Evolutionary conservation across 177 flowering plant species (phyloP), one percentile per base, ranked within the genome.

Genomic region (Vitis hybrid): DNA sequence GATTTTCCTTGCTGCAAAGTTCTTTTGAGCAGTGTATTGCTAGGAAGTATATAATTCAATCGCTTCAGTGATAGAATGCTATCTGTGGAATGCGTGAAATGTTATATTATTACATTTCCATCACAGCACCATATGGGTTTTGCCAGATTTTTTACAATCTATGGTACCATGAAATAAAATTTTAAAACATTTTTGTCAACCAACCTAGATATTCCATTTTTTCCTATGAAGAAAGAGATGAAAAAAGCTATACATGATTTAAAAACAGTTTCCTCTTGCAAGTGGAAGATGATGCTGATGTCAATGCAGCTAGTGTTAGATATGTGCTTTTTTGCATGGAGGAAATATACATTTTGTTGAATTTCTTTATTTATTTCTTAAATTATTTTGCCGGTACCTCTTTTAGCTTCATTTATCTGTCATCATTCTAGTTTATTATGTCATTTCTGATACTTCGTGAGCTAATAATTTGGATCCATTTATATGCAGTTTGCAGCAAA

Each of bases 401-500:
- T 64, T 26, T 48, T 64, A 48, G 26, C 26, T 64, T 64, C 26
- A 10, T 64, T n/a, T 49, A 14, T 22, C 19, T 16, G 1, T 15
- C 2, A 48, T 64, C 29, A 15, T 64, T 49, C 13, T 33, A 11
- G 4, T 64, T 48, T 64, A 1, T 18, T 22, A 39, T 68, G 31
- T 50, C 59, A 45, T 56, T 69, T 56, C 52, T 75, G 55, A 11
- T 70, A 49, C 66, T 67, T 60, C n/a, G 45, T 39, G 45, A 1
- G 45, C 45, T 39, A 39, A 39, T 5, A 1, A 39, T 5, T 39
- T 39, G 6, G 45, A 39, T 39, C 45, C 7, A 39, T 55, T 61
- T 65, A 15, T 69, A n/a, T 78, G 84, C 88, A 90, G 95, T 90
- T 88, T 80, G 87, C 75, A n/a, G 95, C 91, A 31, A 90, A 90